These are phyloP conservation scores for Yamadazyma triangularis DNA, from an alignment of 1,139 yeast species.

Conservation along the genomic window DNA sequence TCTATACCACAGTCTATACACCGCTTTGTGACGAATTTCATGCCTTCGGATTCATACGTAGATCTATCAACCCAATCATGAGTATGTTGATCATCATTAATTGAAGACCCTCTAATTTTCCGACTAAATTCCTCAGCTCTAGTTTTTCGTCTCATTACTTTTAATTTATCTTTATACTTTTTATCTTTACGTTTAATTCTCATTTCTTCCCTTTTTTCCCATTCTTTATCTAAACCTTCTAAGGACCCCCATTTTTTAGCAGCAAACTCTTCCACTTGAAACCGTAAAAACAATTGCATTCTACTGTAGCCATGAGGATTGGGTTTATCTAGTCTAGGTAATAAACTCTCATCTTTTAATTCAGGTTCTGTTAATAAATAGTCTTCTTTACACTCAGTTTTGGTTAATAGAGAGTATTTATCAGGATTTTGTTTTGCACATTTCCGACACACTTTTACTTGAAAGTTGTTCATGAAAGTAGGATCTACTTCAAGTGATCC, in stretches of 20 bases:
- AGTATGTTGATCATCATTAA: constrained; percentile 52
- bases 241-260: constrained; percentile 93
- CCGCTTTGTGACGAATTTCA: constrained; percentile 48
- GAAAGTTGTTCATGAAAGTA: constrained; percentile 62
- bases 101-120: constrained; percentile 51
- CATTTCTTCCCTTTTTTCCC: constrained; percentile 75
- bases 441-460: constrained; percentile 67
- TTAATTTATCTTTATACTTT: constrained; percentile 67
- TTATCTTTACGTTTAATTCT: constrained; percentile 73
- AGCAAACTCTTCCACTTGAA: constrained; percentile 89
- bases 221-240: constrained; percentile 86
- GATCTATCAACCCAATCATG: constrained; percentile 74
- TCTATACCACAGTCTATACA: constrained; percentile 85
- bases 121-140: constrained; percentile 89
- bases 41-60: constrained; percentile 36
- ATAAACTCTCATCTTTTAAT: constrained; percentile 59
- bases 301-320: constrained; percentile 93
- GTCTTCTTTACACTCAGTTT: constrained; percentile 93
- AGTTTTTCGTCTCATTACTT: constrained; percentile 85
- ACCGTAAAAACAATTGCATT: constrained; percentile 87
- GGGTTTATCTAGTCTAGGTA: constrained; percentile 81
- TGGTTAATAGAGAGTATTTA: constrained; percentile 84
- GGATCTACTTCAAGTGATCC: constrained; percentile 74
- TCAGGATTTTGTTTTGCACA: constrained; percentile 77
- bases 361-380: constrained; percentile 92